These are phyloP conservation scores for Aspergillus wentii DNA, from an alignment of 495 filamentous ascomycete species.

Conservation along the genomic window DNA sequence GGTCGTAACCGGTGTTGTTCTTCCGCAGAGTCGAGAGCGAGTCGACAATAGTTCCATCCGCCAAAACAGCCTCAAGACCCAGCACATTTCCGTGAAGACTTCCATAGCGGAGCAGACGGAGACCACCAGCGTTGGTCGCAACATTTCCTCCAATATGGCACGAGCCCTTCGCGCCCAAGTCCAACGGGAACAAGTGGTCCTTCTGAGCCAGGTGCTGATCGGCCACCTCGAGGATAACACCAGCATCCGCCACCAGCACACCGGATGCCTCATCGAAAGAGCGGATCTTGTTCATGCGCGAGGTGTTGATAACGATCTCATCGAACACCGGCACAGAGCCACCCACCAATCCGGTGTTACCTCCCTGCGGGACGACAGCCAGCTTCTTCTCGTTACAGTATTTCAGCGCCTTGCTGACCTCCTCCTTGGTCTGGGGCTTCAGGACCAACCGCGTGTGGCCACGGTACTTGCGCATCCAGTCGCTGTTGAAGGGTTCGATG, in stretches of 20 bases:
- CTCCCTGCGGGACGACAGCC: slow-evolving; percentile 96
- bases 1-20: slow-evolving; percentile 97
- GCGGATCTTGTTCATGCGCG: slow-evolving; percentile 82
- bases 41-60: slow-evolving; percentile 87
- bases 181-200: slow-evolving; percentile 84
- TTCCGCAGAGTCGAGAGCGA: slow-evolving; percentile 84
- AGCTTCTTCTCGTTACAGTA: slow-evolving; percentile 91
- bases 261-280: slow-evolving; percentile 93
- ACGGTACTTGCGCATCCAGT: slow-evolving; percentile 99
- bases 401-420: slow-evolving; percentile 81
- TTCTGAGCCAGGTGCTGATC: slow-evolving; percentile 78
- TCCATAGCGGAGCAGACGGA: slow-evolving; percentile 86
- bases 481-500: slow-evolving; percentile 86
- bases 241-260: slow-evolving; percentile 82
- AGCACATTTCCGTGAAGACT: slow-evolving; percentile 90
- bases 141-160: slow-evolving; percentile 98
- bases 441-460: slow-evolving; percentile 84
- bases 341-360: slow-evolving; percentile 92
- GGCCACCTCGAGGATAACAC: slow-evolving; percentile 82
- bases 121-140: slow-evolving; percentile 91
- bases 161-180: slow-evolving; percentile 93
- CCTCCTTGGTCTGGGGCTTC: slow-evolving; percentile 73
- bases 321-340: slow-evolving; percentile 95
- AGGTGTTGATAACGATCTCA: slow-evolving; percentile 89
- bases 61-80: slow-evolving; percentile 86